Evolutionary conservation across 2,329 filamentous ascomycete genomes (phyloP), one percentile per base, ranked within the genome.

Genomic region (Bipolaris victoriae): DNA sequence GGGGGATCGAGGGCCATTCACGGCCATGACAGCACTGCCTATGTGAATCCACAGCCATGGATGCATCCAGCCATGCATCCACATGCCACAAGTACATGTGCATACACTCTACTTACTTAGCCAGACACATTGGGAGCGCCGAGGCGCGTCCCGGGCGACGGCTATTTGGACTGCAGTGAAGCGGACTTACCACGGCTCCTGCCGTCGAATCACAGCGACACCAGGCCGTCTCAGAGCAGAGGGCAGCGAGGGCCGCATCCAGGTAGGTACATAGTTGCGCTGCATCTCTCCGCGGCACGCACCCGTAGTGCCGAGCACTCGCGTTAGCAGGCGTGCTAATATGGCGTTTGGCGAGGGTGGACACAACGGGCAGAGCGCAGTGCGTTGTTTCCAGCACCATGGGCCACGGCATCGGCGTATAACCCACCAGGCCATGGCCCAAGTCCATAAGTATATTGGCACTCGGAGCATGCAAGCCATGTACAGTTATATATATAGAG

Each of bases 401-500:
- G 40, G 53, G 57, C 55, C 61, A 62, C 61, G 52, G 51, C 61
- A 40, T 47, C 46, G 58, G 46, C 39, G 39, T 49, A 47, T 46
- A 48, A 26, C 44, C 44, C 40, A 20, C 10, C 40, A 44, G 18
- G 11, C 18, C 6, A 26, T 26, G 24, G 24, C 7, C 16, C 33
- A 37, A 1, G 41, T 26, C 41, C 29, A 55, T 18, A 16, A 16
- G 16, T 16, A 10, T 18, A 39, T 18, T 7, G 37, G 37, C 20
- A 20, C 37, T 20, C 2, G 18, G 16, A 26, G 24, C 24, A 26
- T 26, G 24, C 24, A 26, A 7, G 7, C 24, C 24, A 26, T 26
- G 24, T 7, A 7, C 7, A 7, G 24, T 7, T 26, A 26, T 26
- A 26, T 26, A 26, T 26, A 26, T 24, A 24, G 22, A 24, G 22